Percentiles rank a stretch among this genome's conserved stretches.
phyloP scores from a whole-genome alignment of 2,329 filamentous ascomycete genomes.

The Talaromyces sp. region DNA sequence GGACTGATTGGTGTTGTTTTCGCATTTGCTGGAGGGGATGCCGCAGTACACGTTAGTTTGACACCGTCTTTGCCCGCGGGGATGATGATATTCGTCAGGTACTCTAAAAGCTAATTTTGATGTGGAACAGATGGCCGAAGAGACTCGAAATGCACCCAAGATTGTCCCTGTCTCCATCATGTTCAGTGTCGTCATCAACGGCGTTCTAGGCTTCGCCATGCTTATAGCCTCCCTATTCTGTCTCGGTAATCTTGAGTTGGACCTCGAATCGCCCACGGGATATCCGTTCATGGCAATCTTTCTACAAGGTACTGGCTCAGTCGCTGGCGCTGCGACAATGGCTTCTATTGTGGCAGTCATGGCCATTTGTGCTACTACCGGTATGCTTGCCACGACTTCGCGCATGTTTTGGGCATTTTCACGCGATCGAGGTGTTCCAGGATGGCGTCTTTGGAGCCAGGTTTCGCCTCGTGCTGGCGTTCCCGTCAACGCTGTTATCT shows the following conservation, averaged over 20 bases:
- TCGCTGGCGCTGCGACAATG: slow-evolving; percentile 27
- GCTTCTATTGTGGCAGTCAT: slow-evolving; percentile 24
- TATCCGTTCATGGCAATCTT: slow-evolving; percentile 61
- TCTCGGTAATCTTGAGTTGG: slow-evolving; percentile 47
- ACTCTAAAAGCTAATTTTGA: neutral
- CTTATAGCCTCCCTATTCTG: slow-evolving; percentile 54
- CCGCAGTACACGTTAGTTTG: slow-evolving; percentile 25
- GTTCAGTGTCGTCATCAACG: slow-evolving; percentile 49
- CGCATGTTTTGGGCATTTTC: slow-evolving; percentile 37
- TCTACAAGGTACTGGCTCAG: slow-evolving; percentile 33
- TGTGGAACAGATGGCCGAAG: slow-evolving; percentile 34
- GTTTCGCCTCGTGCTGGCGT: slow-evolving; percentile 25
- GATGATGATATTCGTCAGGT: neutral
- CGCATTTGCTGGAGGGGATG: slow-evolving; percentile 20
- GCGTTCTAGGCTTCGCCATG: slow-evolving; percentile 53
- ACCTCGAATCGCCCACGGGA: slow-evolving; percentile 45
- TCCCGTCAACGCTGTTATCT: slow-evolving; percentile 27
- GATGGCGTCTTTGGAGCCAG: slow-evolving; percentile 26
- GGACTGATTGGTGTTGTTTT: neutral
- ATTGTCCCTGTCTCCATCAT: slow-evolving; percentile 53
- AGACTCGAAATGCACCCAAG: slow-evolving; percentile 46
- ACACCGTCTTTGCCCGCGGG: neutral
- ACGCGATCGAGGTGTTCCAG: slow-evolving; percentile 36
- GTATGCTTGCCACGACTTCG: slow-evolving; percentile 25
- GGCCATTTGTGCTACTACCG: slow-evolving; percentile 26